A percentile compares a stretch with the other conserved stretches of the same genome.
phyloP scores from a whole-genome alignment of 176 grass and related monocot species.

The Dendrocalamus sinicus region DNA sequence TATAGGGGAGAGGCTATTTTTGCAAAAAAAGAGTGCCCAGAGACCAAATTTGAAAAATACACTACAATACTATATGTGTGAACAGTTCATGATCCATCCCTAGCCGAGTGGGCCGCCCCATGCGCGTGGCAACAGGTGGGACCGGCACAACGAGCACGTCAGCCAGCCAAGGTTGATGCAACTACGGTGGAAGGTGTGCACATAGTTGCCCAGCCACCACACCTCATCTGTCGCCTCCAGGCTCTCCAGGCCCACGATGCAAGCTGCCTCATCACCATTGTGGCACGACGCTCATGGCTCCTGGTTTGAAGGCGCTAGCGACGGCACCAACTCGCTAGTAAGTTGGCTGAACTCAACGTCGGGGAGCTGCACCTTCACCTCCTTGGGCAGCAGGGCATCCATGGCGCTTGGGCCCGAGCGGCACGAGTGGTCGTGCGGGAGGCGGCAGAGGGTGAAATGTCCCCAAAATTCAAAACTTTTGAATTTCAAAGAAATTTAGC shows the following conservation, averaged over 20 bases:
- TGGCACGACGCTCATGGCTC: background rate
- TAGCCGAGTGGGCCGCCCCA: background rate
- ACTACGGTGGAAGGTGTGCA: constrained; percentile 69
- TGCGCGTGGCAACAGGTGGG: constrained; percentile 48
- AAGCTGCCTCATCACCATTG: background rate
- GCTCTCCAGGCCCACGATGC: constrained; percentile 75
- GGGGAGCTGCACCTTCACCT: constrained; percentile 59
- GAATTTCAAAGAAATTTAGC: too few relatives aligned
- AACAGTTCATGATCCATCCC: constrained; percentile 10
- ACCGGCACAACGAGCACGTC: constrained; percentile 68
- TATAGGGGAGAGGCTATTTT: too few relatives aligned
- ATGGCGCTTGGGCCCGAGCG: background rate
- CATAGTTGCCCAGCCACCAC: constrained; percentile 67
- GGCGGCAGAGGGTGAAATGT: constrained; percentile 6
- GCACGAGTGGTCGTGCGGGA: background rate
- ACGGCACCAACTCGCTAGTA: background rate
- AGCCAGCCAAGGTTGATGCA: constrained; percentile 69
- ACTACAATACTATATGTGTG: too few relatives aligned
- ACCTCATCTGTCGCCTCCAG: constrained; percentile 53
- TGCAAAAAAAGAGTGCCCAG: too few relatives aligned
- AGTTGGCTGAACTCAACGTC: constrained; percentile 49
- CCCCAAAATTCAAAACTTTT: too few relatives aligned
- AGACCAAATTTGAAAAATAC: too few relatives aligned
- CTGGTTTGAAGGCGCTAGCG: background rate
- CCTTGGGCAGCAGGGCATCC: constrained; percentile 28